Base-by-base conservation (phyloP, 129 eudicot genomes). In the Chrysanthemum seticuspe region DNA sequence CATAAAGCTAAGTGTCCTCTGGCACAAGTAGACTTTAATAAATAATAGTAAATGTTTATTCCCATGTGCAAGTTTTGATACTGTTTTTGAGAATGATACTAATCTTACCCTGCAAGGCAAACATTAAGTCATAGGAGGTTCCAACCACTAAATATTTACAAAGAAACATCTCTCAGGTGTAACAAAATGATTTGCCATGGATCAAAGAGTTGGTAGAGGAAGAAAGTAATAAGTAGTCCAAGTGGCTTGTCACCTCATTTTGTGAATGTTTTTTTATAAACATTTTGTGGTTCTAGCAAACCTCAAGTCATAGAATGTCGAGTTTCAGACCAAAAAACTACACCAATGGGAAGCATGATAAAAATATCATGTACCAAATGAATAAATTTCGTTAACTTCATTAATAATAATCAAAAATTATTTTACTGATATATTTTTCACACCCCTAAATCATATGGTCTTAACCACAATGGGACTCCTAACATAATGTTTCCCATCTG, bases 401-500 rank as follows among this genome's bases (percentile, higher is more conserved):
- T 36, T 51, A 50, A 74, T 64, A 62, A 74, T 36, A 51, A 50
- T 44, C 4, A 78, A 63, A 65, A 63, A 64, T 71, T 71, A 78
- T 63, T 78, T 78, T 70, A 71, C 27, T 71, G 50, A 57, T 34
- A 77, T 53, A 55, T 48, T 61, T 63, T 78, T 48, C 59, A 72
- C 71, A 72, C 81, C 76, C 73, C 34, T n/a, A 54, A 56, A 47
- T 78, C 82, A 85, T 48, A 63, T n/a, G 56, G 74, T 78, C 80
- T 87, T 87, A 27, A 87, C 95, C 19, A 76, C 86, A 80, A 91
- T 88, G 4, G 97, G 95, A 82, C 95, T 91, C 78, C 92, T 85
- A 15, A 88, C 97, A 78, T 79, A 66, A 61, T 91, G 97, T 73
- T 86, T 73, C 12, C 88, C 89, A 88, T 91, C 97, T 63, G 91